Percentiles rank a stretch among this genome's conserved stretches.
phyloP scores from a whole-genome alignment of 768 basidiomycete species.

The Hydnum rufescens region DNA sequence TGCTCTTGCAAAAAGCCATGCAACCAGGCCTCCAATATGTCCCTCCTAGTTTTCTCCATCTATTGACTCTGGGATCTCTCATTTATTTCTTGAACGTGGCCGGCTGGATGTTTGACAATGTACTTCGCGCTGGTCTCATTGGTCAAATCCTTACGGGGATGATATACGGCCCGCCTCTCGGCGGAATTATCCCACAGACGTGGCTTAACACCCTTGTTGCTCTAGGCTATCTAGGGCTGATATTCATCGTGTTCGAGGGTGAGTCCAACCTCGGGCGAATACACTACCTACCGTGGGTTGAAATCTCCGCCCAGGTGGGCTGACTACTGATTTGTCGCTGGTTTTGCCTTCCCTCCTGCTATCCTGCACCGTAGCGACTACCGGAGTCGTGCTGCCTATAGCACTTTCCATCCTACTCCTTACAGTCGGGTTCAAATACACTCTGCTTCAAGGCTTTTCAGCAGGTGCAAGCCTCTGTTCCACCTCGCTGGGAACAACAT shows the following conservation, averaged over 20 bases:
- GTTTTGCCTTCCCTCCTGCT: too few species aligned
- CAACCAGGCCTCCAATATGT: conserved; percentile 16
- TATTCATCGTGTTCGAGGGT: conserved; percentile 36
- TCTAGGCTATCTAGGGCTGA: conserved; percentile 24
- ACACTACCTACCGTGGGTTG: conserved; percentile 25
- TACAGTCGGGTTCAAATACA: conserved; percentile 25
- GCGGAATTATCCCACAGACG: conserved; percentile 23
- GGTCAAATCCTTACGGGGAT: conserved; percentile 38
- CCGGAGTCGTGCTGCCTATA: too few species aligned
- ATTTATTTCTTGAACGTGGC: conserved; percentile 33
- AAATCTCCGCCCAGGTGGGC: too few species aligned
- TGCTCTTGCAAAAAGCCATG: too few species aligned
- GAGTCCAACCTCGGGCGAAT: conserved; percentile 26
- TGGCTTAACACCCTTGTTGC: conserved; percentile 22
- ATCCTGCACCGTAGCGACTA: too few species aligned
- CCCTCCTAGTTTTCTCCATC: conserved; percentile 16
- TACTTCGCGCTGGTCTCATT: conserved; percentile 28
- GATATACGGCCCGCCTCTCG: conserved; percentile 32
- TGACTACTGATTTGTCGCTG: too few species aligned
- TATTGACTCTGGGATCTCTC: conserved; percentile 35
- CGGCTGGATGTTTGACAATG: conserved; percentile 23
- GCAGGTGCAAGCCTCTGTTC: conserved; percentile 42
- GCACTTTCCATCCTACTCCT: too few species aligned
- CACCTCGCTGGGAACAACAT: conserved; percentile 47
- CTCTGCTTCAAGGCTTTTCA: conserved; percentile 31